A percentile compares a stretch with the other conserved stretches of the same genome.
These are phyloP conservation scores for Aspergillus phoenicis DNA, from an alignment of 2,329 filamentous ascomycete species.

Conservation along the genomic window DNA sequence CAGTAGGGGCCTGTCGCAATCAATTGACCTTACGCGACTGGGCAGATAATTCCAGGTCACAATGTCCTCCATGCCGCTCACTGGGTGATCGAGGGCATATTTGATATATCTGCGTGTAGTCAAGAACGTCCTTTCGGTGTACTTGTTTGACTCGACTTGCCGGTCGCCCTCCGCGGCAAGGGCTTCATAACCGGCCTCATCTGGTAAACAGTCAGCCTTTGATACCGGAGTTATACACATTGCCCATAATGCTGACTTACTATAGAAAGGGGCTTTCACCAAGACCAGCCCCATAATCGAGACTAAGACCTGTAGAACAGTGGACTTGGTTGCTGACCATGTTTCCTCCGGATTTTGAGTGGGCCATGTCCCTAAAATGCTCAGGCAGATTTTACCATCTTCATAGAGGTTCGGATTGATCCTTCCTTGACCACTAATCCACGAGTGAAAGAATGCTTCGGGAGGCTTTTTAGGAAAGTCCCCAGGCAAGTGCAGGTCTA, in stretches of 20 bases:
- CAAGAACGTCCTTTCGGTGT: constrained; percentile 59
- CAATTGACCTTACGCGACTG: constrained; percentile 1
- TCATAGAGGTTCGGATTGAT: constrained; percentile 67
- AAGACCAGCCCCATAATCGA: constrained; percentile 60
- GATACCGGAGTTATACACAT: not conserved
- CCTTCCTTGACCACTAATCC: constrained; percentile 55
- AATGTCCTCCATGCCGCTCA: constrained; percentile 54
- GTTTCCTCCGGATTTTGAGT: constrained; percentile 54
- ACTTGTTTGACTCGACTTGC: constrained; percentile 50
- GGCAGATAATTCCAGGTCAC: constrained; percentile 55
- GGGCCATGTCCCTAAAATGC: constrained; percentile 62
- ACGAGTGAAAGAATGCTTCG: constrained; percentile 61
- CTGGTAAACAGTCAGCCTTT: constrained; percentile 27
- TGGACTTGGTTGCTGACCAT: constrained; percentile 58
- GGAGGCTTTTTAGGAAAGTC: constrained; percentile 58
- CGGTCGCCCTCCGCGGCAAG: constrained; percentile 51
- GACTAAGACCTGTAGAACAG: constrained; percentile 60
- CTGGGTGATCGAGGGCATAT: constrained; percentile 45
- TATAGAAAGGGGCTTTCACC: constrained; percentile 64
- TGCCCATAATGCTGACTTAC: constrained; percentile 33
- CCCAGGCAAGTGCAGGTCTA: constrained; percentile 57
- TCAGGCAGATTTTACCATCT: constrained; percentile 63
- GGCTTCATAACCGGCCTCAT: constrained; percentile 64
- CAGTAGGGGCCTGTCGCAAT: constrained; percentile 21
- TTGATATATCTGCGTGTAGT: constrained; percentile 56